phyloP scores from a whole-genome alignment of 228 moss, liverwort and hornwort genomes.

The Sphagnum magellanicum region DNA sequence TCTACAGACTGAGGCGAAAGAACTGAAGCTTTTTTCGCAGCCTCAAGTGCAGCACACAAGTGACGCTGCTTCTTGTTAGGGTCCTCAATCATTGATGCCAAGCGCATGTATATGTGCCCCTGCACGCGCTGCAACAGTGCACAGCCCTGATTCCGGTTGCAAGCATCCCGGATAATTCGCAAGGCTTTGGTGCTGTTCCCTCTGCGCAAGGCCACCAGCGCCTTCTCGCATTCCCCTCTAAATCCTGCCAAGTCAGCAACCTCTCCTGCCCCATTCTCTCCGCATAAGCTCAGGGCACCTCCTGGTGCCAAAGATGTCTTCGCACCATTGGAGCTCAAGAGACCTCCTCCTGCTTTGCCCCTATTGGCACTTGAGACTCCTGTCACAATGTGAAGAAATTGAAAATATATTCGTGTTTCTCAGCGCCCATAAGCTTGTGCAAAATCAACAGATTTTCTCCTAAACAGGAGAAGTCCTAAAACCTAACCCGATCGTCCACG shows the following conservation, averaged over 20 bases:
- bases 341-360: no score
- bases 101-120: slow-evolving; percentile 42
- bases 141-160: slow-evolving; percentile 21
- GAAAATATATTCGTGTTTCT: no score
- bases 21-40: slow-evolving; percentile 22
- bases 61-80: slow-evolving; percentile 26
- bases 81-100: slow-evolving; percentile 34
- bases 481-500: no score
- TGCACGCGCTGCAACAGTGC: slow-evolving; percentile 40
- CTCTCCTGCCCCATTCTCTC: slow-evolving; percentile 11
- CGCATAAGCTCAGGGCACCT: no score
- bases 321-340: no score
- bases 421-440: no score
- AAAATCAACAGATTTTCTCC: no score
- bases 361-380: no score
- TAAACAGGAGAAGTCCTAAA: no score
- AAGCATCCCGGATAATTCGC: slow-evolving; percentile 27
- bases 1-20: slow-evolving; percentile 31
- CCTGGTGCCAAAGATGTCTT: no score
- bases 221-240: slow-evolving; percentile 37
- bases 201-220: slow-evolving; percentile 34
- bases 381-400: no score
- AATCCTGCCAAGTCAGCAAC: slow-evolving; percentile 7
- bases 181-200: slow-evolving; percentile 35
- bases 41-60: slow-evolving; percentile 27